Evolutionary conservation across 2,329 filamentous ascomycete species (phyloP).

Genomic region (Fusarium sulawesiense): DNA sequence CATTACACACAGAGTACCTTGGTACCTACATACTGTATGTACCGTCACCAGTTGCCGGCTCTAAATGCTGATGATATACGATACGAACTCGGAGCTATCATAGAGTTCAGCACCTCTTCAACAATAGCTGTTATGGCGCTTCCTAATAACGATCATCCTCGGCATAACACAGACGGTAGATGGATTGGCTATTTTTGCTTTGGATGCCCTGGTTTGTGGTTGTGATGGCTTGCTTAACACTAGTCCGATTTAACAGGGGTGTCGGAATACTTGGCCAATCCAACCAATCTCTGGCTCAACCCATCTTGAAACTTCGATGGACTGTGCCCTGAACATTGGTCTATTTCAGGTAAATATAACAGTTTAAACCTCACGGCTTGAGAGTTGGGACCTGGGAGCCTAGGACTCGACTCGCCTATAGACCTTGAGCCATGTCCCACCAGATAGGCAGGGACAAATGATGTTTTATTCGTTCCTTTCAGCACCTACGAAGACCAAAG

Average conservation of each 20-base stretch:
- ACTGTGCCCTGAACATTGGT: not conserved
- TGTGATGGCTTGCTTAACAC: slow-evolving; percentile 2
- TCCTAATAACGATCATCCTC: not conserved
- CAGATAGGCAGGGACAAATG: not conserved
- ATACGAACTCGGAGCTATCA: not conserved
- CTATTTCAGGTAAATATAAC: slow-evolving; percentile 14
- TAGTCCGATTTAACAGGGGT: slow-evolving; percentile 8
- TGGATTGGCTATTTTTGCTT: slow-evolving; percentile 12
- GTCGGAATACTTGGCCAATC: not conserved
- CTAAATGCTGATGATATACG: not conserved
- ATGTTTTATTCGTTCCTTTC: not conserved
- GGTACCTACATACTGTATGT: not conserved
- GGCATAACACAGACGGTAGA: not conserved
- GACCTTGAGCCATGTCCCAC: not conserved
- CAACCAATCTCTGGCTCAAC: slow-evolving; percentile 21
- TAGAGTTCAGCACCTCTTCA: not conserved
- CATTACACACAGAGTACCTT: not conserved
- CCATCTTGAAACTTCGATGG: slow-evolving; percentile 3
- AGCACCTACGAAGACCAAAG: not conserved
- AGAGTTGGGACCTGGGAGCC: not conserved
- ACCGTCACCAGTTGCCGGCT: slow-evolving; percentile 1
- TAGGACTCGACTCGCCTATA: slow-evolving; percentile 16
- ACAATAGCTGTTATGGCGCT: not conserved
- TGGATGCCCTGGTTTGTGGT: slow-evolving; percentile 7
- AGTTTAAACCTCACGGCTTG: slow-evolving; percentile 4